Percentiles rank a stretch among this genome's conserved stretches.
Conservation (phyloP, 1,284 basidiomycete genomes). For the Cryptococcus sp. region DNA sequence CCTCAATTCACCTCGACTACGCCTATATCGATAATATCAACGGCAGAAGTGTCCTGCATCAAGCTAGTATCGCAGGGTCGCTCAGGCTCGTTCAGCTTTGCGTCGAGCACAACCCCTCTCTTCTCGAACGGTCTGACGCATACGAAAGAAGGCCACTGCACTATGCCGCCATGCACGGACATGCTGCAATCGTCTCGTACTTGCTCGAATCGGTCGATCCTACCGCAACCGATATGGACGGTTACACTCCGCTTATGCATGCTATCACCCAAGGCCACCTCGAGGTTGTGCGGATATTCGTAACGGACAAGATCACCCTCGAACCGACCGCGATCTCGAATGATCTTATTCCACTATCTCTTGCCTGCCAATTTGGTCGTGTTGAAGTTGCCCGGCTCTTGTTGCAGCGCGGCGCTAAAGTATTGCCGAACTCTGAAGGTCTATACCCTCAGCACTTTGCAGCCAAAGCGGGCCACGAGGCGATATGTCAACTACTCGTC, state of each 20-base stretch:
- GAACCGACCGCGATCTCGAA: slow-evolving; percentile 61
- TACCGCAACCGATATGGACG: slow-evolving; percentile 82
- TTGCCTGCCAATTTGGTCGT: slow-evolving; percentile 89
- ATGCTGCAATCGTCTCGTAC: slow-evolving; percentile 71
- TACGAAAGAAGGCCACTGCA: slow-evolving; percentile 93
- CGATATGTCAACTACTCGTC: slow-evolving; percentile 79
- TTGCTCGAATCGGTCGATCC: slow-evolving; percentile 71
- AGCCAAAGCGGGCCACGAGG: slow-evolving; percentile 87
- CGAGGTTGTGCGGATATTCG: slow-evolving; percentile 74
- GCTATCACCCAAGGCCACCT: slow-evolving; percentile 85
- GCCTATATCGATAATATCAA: slow-evolving; percentile 96
- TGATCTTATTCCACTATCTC: slow-evolving; percentile 83
- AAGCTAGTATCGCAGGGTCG: slow-evolving; percentile 83
- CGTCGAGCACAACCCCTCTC: slow-evolving; percentile 60
- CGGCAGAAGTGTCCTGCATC: slow-evolving; percentile 90
- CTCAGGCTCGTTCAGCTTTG: slow-evolving; percentile 80
- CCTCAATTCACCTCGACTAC: slow-evolving; percentile 81
- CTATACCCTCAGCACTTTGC: slow-evolving; percentile 98
- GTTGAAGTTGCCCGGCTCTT: slow-evolving; percentile 79
- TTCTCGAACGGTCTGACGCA: slow-evolving; percentile 54
- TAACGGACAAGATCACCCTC: slow-evolving; percentile 62
- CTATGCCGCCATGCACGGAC: slow-evolving; percentile 94
- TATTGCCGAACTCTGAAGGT: slow-evolving; percentile 86
- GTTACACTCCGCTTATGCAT: slow-evolving; percentile 90
- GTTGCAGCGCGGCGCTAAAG: slow-evolving; percentile 73